Evolutionary conservation across 2,329 filamentous ascomycete genomes (phyloP), one percentile per base, ranked within the genome.

Genomic region (Epicoccum nigrum): DNA sequence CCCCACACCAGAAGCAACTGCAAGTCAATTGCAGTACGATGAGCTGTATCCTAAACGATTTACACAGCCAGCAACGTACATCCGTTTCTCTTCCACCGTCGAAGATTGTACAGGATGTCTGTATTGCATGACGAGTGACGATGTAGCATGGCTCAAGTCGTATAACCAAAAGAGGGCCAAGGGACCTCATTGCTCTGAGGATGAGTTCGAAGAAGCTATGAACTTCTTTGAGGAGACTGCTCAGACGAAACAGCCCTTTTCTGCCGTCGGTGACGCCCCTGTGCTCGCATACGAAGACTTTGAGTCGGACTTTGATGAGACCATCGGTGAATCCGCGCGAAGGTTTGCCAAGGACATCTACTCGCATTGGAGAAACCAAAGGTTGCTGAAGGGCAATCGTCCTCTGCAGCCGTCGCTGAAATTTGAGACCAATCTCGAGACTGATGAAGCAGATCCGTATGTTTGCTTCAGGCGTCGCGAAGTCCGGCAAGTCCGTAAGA

Each of bases 401-500:
- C 78, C 87, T 5, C 78, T 97, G 55, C 88, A 92, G 68, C 85
- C 91, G 7, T 81, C 79, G 17, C 84, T 97, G 71, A 97, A 97
- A 78, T 94, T 96, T 60, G 94, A 99, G 77, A 95, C 87, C 38
- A 91, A 94, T 58, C 89, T 91, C 70, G 93, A 97, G 60, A 95
- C 88, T 55, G 94, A 99, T 73, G 94, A 99, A 71, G 86, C 90
- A 65, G 94, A 99, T 75, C 94, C 94, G 40, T 99, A 96, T 76
- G 92, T 99, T 67, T 99, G 94, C 76, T 99, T 99, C 83, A 86
- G 94, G 70, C 86, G 94, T 63, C 89, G 94, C 58, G 94, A 99
- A 75, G 90, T 96, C 38, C 88, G 94, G 51, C 91, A 96, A 72
- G 93, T 92, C 41, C 89, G 94, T 64, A 99, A 97, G 78, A 99